Evolutionary conservation across 148 eudicot genomes (phyloP).

Genomic region (Beta vulgaris): DNA sequence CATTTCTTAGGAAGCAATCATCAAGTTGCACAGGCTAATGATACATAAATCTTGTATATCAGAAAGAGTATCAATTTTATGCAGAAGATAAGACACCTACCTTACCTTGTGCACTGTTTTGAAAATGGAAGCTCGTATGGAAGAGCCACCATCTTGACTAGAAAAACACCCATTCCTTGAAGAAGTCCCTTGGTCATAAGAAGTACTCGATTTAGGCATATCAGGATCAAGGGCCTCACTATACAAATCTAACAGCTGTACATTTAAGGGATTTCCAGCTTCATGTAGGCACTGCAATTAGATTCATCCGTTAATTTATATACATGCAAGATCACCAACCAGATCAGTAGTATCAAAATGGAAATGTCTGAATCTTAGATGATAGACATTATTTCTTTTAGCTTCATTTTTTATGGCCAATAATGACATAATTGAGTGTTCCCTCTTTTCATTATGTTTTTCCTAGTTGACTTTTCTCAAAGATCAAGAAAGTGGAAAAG

Average conservation of each 20-base stretch:
- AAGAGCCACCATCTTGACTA: slow-evolving; percentile 27
- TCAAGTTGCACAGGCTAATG: neutral
- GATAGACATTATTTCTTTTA: no score
- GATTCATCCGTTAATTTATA: slow-evolving; percentile 17
- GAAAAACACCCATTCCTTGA: slow-evolving; percentile 22
- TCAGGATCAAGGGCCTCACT: slow-evolving; percentile 76
- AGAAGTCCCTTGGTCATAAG: slow-evolving; percentile 30
- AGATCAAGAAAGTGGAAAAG: neutral
- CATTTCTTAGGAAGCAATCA: neutral
- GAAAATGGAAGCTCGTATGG: slow-evolving; percentile 35
- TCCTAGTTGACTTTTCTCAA: neutral
- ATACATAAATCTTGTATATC: neutral
- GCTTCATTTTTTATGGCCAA: no score
- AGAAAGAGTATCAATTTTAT: neutral
- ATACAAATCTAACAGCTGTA: slow-evolving; percentile 64
- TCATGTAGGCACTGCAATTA: slow-evolving; percentile 75
- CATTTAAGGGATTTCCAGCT: slow-evolving; percentile 59
- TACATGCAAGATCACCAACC: neutral
- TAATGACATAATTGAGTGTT: neutral
- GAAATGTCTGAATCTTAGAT: neutral
- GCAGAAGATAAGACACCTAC: slow-evolving; percentile 39
- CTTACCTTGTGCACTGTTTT: slow-evolving; percentile 57
- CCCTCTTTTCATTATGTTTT: neutral
- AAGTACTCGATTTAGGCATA: slow-evolving; percentile 28
- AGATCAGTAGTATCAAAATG: neutral